Base-by-base conservation (phyloP, 257 asterid genomes). In the Primulina huaijiensis region DNA sequence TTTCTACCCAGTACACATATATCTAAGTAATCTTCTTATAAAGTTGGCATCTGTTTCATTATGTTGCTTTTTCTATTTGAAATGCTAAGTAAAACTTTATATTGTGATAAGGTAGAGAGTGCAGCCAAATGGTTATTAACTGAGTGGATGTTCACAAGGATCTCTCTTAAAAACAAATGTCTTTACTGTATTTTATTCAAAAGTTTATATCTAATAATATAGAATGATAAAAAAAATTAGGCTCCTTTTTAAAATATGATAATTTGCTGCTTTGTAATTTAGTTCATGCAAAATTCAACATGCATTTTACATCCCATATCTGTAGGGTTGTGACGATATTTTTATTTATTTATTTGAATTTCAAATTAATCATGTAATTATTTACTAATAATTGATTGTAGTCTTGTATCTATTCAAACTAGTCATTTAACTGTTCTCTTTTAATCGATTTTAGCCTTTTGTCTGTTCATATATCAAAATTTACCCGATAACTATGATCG, bases 1-100 rank as follows among this genome's bases (percentile, higher is more conserved):
- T 68, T 64, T 52, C 63, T 19, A 65, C 8, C 62, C 38, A 23
- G 69, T 67, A 59, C 31, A 19, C 75, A 57, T 38, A 34, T 60
- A 58, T 43, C 50, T 40, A 7, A 8, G 23, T 60, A 69, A 46
- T 59, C 71, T 31, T 64, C 65, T 65, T 65, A 56, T 77, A 38
- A 38, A 64, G 25, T 8, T 21, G 16, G 19, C 43, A 62, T 62
- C 40, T 62, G 29, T 12, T 64, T 33, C 16, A 8, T 40, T 71
- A 52, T n/a, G 8, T 9, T 57, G 46, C 34, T 33, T 21, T 58
- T 50, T 27, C 72, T 59, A 43, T 40, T 53, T 40, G 52, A 66
- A 67, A 21, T 60, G 68, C 37, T 73, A 50, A 58, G 20, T 20
- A 25, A 62, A 40, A 37, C 30, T 0, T 67, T 65, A 40, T 46